Evolutionary conservation across 225 moss, liverwort and hornwort genomes (phyloP).

Genomic region (Straminergon stramineum): DNA sequence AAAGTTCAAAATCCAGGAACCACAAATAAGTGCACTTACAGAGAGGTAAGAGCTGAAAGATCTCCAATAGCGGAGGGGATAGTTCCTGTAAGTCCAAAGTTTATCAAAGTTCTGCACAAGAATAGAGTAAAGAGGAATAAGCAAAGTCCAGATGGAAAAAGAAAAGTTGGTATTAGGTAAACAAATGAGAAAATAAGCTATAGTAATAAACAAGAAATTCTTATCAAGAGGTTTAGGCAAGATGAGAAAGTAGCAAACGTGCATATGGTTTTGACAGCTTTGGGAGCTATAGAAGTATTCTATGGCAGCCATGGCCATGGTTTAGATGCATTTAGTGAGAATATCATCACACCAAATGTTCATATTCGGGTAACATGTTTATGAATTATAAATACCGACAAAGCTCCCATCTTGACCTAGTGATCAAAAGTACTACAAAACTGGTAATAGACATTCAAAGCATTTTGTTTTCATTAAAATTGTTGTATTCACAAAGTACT

Average conservation of each 20-base stretch:
- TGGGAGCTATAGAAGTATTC: neutral
- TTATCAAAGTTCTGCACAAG: constrained; percentile 16
- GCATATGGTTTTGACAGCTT: too few relatives aligned
- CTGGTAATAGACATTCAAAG: neutral
- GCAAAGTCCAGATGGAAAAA: neutral
- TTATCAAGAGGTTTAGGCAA: neutral
- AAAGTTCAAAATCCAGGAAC: neutral
- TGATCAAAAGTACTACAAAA: neutral
- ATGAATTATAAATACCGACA: neutral
- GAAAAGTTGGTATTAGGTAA: neutral
- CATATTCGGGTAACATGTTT: neutral
- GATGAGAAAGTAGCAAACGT: neutral
- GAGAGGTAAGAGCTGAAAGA: constrained; percentile 14
- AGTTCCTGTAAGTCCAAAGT: constrained; percentile 3
- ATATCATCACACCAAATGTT: neutral
- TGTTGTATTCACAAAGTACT: neutral
- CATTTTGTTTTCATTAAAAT: neutral
- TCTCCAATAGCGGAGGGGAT: constrained; percentile 13
- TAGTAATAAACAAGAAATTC: neutral
- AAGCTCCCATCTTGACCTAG: neutral
- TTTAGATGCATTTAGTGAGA: neutral
- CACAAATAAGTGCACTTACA: constrained; percentile 4
- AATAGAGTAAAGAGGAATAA: neutral
- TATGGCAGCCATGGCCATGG: neutral
- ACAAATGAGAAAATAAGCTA: neutral